Percentiles rank a stretch among this genome's conserved stretches.
Conservation (phyloP, 1,284 basidiomycete genomes). For the Coriolopsis trogii region DNA sequence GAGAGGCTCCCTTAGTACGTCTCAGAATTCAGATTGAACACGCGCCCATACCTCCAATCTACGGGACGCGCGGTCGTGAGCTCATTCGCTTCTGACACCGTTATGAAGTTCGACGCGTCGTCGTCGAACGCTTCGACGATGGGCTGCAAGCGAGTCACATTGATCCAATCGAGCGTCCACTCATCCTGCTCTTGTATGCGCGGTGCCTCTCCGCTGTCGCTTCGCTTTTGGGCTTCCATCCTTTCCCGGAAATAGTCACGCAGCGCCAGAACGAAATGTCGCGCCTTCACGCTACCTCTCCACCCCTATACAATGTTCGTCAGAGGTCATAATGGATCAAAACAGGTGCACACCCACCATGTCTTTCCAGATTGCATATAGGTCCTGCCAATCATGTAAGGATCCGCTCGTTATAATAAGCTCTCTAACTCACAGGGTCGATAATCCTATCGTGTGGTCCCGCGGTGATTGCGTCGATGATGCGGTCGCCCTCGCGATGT, state of each 20-base stretch:
- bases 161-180: conserved; percentile 49
- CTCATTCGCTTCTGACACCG: conserved; percentile 47
- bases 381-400: conserved; percentile 10
- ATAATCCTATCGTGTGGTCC: conserved; percentile 33
- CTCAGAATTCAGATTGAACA: neutral
- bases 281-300: conserved; percentile 38
- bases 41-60: conserved; percentile 31
- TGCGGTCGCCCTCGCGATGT: conserved; percentile 28
- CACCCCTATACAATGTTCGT: conserved; percentile 32
- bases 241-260: conserved; percentile 38
- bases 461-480: conserved; percentile 27
- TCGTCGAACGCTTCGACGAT: conserved; percentile 52
- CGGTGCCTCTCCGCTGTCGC: conserved; percentile 15
- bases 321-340: neutral
- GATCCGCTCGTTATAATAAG: neutral
- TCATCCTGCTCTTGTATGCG: conserved; percentile 38
- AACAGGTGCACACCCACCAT: conserved; percentile 23
- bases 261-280: conserved; percentile 39
- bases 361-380: conserved; percentile 32
- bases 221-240: conserved; percentile 9
- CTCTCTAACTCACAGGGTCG: conserved; percentile 22
- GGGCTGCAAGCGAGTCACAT: conserved; percentile 42
- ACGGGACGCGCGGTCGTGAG: conserved; percentile 34
- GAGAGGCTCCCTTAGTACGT: neutral
- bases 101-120: conserved; percentile 49